Percentiles rank a stretch among this genome's conserved stretches.
These are phyloP conservation scores for Arthroderma uncinatum DNA, from an alignment of 2,329 filamentous ascomycete genomes.

Conservation along the genomic window DNA sequence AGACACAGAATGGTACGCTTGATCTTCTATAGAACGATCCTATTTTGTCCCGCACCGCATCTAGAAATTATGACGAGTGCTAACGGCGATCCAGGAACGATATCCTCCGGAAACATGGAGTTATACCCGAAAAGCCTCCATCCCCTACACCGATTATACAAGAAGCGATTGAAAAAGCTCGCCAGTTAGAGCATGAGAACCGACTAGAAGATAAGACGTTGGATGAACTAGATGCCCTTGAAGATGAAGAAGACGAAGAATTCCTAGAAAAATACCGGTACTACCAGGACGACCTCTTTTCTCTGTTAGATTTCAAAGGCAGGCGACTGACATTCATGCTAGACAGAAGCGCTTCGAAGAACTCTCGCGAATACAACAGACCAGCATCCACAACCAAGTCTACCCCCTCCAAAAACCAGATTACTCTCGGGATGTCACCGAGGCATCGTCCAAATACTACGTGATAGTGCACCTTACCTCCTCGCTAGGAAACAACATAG, in stretches of 20 bases:
- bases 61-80: not conserved
- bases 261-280: conserved; percentile 78
- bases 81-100: conserved; percentile 63
- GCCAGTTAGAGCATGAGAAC: conserved; percentile 78
- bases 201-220: conserved; percentile 86
- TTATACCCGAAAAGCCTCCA: conserved; percentile 95
- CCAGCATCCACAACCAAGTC: conserved; percentile 75
- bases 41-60: conserved; percentile 3
- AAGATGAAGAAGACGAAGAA: conserved; percentile 88
- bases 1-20: conserved; percentile 82
- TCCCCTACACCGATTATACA: conserved; percentile 94
- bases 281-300: not conserved
- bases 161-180: conserved; percentile 78
- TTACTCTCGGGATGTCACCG: conserved; percentile 82
- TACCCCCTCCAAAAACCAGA: conserved; percentile 93
- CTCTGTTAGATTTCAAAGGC: not conserved
- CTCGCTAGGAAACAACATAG: conserved; percentile 64
- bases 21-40: conserved; percentile 8
- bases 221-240: conserved; percentile 83
- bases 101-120: conserved; percentile 87
- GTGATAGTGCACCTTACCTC: conserved; percentile 74
- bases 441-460: conserved; percentile 60
- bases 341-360: conserved; percentile 76
- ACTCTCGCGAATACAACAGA: conserved; percentile 60
- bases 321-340: not conserved